Evolutionary conservation across 176 grass and related monocot genomes (phyloP).

Genomic region (Rhynchospora pubera): DNA sequence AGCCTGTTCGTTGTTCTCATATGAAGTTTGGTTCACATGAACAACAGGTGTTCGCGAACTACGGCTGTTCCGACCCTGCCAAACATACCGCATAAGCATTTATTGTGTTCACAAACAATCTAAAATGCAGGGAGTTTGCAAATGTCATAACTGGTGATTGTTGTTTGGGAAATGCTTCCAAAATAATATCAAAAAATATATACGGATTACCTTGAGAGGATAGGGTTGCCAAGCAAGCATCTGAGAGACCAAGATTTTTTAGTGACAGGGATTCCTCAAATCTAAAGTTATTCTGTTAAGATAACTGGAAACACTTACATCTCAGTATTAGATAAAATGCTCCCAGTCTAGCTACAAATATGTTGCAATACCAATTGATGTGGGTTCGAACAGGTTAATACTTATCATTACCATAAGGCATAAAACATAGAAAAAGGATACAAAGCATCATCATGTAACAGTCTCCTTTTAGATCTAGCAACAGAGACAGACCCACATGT

Average conservation of each 20-base stretch:
- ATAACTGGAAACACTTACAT: background rate
- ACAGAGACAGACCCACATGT: slow-evolving; percentile 32
- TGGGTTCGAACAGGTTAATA: background rate
- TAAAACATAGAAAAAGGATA: slow-evolving; percentile 51
- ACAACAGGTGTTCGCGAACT: too few relatives aligned
- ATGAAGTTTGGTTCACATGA: too few relatives aligned
- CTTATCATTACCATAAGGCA: background rate
- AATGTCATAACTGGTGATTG: background rate
- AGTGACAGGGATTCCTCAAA: slow-evolving; percentile 66
- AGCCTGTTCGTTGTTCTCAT: too few relatives aligned
- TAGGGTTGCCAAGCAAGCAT: slow-evolving; percentile 66
- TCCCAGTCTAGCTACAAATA: background rate
- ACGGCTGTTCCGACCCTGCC: too few relatives aligned
- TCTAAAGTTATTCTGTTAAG: slow-evolving; percentile 32
- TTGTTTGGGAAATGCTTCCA: background rate
- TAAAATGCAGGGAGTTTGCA: background rate
- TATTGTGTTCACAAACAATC: background rate
- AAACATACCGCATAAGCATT: too few relatives aligned
- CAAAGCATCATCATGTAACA: slow-evolving; percentile 34
- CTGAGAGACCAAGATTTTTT: slow-evolving; percentile 66
- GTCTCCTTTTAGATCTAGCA: slow-evolving; percentile 26
- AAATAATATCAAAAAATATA: slow-evolving; percentile 6
- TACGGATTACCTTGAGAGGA: slow-evolving; percentile 52
- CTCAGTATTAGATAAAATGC: background rate
- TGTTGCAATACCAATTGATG: background rate